phyloP scores from a whole-genome alignment of 139 green algal species.

The Coccomyxa sp. region DNA sequence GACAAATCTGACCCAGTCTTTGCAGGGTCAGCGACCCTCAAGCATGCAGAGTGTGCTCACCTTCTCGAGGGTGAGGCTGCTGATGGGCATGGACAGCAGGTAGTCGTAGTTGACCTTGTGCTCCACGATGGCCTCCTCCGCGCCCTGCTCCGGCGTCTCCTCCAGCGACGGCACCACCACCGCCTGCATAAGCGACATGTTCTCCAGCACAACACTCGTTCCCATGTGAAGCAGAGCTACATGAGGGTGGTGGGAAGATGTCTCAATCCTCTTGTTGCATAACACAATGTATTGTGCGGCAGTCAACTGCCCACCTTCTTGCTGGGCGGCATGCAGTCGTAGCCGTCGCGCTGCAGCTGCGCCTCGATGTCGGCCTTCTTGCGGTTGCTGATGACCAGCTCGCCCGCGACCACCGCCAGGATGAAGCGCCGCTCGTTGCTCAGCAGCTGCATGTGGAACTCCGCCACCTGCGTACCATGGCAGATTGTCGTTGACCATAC shows the following conservation, averaged over 20 bases:
- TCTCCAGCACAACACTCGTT: no score
- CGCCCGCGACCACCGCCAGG: slow-evolving; percentile 79
- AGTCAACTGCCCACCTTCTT: no score
- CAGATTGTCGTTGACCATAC: no score
- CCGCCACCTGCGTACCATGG: slow-evolving; percentile 49
- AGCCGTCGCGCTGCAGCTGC: slow-evolving; percentile 76
- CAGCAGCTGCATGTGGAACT: slow-evolving; percentile 71
- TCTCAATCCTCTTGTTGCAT: no score
- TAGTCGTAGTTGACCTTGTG: slow-evolving; percentile 84
- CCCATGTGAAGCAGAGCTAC: no score
- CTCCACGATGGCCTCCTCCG: slow-evolving; percentile 11
- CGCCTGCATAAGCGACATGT: not conserved
- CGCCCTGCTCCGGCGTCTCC: slow-evolving; percentile 26
- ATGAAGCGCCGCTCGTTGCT: slow-evolving; percentile 94
- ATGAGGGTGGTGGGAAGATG: no score
- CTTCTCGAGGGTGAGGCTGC: slow-evolving; percentile 92
- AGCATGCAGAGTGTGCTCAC: slow-evolving; percentile 33
- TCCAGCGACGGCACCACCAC: not conserved
- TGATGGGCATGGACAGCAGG: slow-evolving; percentile 93
- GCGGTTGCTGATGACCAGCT: slow-evolving; percentile 81
- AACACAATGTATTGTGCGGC: no score
- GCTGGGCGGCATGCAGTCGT: slow-evolving; percentile 58
- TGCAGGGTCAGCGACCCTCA: no score
- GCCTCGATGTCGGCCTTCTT: slow-evolving; percentile 80
- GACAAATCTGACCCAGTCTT: no score